phyloP scores from a whole-genome alignment of 2,329 filamentous ascomycete genomes.

The Aspergillus texensis region DNA sequence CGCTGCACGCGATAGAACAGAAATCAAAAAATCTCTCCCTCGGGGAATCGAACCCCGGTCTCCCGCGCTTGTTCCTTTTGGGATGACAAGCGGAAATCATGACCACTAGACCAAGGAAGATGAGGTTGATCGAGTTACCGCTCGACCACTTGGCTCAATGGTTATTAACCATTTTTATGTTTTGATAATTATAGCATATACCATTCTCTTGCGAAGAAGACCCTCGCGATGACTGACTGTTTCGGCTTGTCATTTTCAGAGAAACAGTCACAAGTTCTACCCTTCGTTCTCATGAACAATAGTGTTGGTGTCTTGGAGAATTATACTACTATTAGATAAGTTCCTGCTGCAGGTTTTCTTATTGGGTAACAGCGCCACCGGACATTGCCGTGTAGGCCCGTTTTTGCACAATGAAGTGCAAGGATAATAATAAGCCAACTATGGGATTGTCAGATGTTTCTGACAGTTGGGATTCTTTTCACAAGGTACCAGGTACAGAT shows the following conservation, averaged over 20 bases:
- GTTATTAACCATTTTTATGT: too few species aligned
- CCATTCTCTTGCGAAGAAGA: accelerated
- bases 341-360: too few species aligned
- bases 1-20: not conserved
- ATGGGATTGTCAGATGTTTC: not conserved
- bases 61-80: slow-evolving; percentile 13
- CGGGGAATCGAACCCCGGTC: slow-evolving; percentile 18
- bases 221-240: too few species aligned
- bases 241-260: too few species aligned
- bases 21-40: slow-evolving; percentile 10
- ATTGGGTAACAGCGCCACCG: not conserved
- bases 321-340: too few species aligned
- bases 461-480: not conserved
- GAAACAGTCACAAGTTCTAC: too few species aligned
- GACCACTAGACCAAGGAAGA: slow-evolving; percentile 23
- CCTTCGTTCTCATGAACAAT: too few species aligned
- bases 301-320: too few species aligned
- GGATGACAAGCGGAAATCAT: slow-evolving; percentile 27
- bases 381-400: not conserved
- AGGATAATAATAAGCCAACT: not conserved
- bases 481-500: not conserved
- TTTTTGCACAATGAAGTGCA: not conserved
- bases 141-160: slow-evolving; percentile 1
- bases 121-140: not conserved
- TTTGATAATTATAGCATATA: not conserved